Conservation (phyloP, 768 basidiomycete species). For the Termitomyces sp. region DNA sequence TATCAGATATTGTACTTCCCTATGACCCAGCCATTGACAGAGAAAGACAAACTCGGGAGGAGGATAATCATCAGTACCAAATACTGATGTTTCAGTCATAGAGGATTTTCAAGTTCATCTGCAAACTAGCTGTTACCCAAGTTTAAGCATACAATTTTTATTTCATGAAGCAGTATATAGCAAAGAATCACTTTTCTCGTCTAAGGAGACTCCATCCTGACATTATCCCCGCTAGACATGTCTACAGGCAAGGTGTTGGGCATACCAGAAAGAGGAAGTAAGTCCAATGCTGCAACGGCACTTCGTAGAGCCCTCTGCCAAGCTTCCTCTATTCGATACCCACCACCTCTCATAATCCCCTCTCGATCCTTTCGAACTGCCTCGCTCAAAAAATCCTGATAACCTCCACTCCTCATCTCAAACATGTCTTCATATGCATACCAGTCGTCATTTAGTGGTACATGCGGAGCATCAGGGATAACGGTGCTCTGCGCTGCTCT, state of each 20-base stretch:
- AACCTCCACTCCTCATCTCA: slow-evolving; percentile 46
- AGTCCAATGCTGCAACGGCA: slow-evolving; percentile 71
- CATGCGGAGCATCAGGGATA: slow-evolving; percentile 78
- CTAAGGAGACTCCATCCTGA: slow-evolving; percentile 40
- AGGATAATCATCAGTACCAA: slow-evolving; percentile 53
- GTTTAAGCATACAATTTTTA: not conserved
- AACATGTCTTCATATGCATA: slow-evolving; percentile 74
- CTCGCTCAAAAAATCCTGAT: slow-evolving; percentile 73
- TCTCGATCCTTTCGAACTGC: slow-evolving; percentile 73
- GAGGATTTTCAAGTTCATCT: not conserved
- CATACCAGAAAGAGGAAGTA: slow-evolving; percentile 44
- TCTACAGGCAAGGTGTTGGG: slow-evolving; percentile 17
- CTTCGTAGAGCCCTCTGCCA: slow-evolving; percentile 79
- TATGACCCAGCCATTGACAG: slow-evolving; percentile 57
- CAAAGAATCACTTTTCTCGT: not conserved
- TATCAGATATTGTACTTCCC: slow-evolving; percentile 88
- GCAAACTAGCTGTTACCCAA: not conserved
- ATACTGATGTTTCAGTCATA: slow-evolving; percentile 15
- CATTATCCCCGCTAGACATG: slow-evolving; percentile 34
- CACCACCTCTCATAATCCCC: slow-evolving; percentile 79
- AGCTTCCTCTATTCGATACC: slow-evolving; percentile 77
- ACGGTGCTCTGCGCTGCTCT: slow-evolving; percentile 62
- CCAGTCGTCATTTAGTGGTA: slow-evolving; percentile 73
- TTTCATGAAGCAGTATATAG: not conserved
- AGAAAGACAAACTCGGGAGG: slow-evolving; percentile 42